Evolutionary conservation across 2,329 filamentous ascomycete species (phyloP).

Genomic region (Balansia obtecta): DNA sequence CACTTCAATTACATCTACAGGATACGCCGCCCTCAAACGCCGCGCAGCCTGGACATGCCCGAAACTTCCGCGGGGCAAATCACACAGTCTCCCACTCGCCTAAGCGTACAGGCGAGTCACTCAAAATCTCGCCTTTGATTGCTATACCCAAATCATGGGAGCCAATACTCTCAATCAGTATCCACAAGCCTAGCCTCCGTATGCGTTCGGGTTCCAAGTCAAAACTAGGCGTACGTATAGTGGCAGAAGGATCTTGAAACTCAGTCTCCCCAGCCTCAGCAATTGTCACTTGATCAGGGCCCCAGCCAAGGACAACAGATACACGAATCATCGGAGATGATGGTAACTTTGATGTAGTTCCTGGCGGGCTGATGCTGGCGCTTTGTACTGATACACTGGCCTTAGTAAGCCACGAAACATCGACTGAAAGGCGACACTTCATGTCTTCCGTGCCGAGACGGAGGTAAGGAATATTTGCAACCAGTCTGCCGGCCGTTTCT

Average conservation of each 20-base stretch:
- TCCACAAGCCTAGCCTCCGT: slow-evolving; percentile 51
- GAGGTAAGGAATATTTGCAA: slow-evolving; percentile 45
- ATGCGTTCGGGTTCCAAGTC: slow-evolving; percentile 57
- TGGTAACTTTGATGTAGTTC: slow-evolving; percentile 12
- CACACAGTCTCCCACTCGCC: slow-evolving; percentile 27
- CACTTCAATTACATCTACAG: too few species aligned
- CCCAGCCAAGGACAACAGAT: slow-evolving; percentile 60
- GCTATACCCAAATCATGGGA: slow-evolving; percentile 27
- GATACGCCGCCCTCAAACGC: too few species aligned
- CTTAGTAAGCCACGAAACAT: slow-evolving; percentile 40
- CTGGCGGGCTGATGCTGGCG: slow-evolving; percentile 14
- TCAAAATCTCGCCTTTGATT: slow-evolving; percentile 41
- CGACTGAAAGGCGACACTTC: slow-evolving; percentile 27
- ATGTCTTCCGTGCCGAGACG: slow-evolving; percentile 31
- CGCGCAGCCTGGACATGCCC: not conserved
- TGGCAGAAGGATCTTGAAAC: slow-evolving; percentile 55
- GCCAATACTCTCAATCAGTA: slow-evolving; percentile 74
- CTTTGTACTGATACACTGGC: slow-evolving; percentile 27
- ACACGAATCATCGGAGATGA: slow-evolving; percentile 51
- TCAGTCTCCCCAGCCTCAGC: slow-evolving; percentile 59
- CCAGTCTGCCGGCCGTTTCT: slow-evolving; percentile 64
- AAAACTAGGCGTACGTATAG: slow-evolving; percentile 59
- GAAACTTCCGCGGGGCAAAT: not conserved
- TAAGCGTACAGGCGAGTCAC: slow-evolving; percentile 32
- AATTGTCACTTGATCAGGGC: slow-evolving; percentile 52